phyloP scores from a whole-genome alignment of 2,329 filamentous ascomycete species.

The Fusarium dlaminii region DNA sequence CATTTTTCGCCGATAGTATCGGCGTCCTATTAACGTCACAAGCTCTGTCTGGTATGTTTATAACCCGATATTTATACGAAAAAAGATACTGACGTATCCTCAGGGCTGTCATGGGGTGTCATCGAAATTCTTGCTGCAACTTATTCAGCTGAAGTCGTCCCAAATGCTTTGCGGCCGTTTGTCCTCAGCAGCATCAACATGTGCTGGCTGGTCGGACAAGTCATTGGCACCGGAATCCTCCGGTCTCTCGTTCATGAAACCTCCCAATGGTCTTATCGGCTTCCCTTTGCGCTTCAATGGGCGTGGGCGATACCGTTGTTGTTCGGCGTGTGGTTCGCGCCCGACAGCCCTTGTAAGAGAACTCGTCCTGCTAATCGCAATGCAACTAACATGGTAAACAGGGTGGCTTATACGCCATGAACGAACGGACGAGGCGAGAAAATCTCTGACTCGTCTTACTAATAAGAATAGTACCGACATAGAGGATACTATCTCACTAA shows the following conservation, averaged over 20 bases:
- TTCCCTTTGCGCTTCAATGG: slow-evolving; percentile 55
- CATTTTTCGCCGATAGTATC: slow-evolving; percentile 50
- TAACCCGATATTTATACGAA: neutral
- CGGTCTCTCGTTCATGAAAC: slow-evolving; percentile 44
- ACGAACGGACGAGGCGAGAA: slow-evolving; percentile 45
- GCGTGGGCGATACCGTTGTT: slow-evolving; percentile 51
- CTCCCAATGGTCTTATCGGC: slow-evolving; percentile 43
- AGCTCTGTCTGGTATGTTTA: slow-evolving; percentile 43
- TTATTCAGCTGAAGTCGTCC: slow-evolving; percentile 52
- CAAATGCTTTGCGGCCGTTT: slow-evolving; percentile 47
- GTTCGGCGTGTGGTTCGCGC: slow-evolving; percentile 48
- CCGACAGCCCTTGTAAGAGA: slow-evolving; percentile 52
- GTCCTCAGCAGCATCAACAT: slow-evolving; percentile 54
- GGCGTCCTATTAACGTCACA: slow-evolving; percentile 48
- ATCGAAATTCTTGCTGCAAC: slow-evolving; percentile 51
- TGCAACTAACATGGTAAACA: neutral
- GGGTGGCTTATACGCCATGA: slow-evolving; percentile 52
- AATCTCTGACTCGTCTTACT: slow-evolving; percentile 44
- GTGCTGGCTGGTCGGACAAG: slow-evolving; percentile 55
- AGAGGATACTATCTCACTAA: slow-evolving; percentile 56
- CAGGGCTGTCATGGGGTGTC: slow-evolving; percentile 47
- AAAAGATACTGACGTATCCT: neutral
- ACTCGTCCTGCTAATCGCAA: neutral
- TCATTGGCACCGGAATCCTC: slow-evolving; percentile 50
- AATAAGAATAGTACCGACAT: slow-evolving; percentile 45